phyloP scores from a whole-genome alignment of 345 rosid genomes.

The Hibiscus trionum region DNA sequence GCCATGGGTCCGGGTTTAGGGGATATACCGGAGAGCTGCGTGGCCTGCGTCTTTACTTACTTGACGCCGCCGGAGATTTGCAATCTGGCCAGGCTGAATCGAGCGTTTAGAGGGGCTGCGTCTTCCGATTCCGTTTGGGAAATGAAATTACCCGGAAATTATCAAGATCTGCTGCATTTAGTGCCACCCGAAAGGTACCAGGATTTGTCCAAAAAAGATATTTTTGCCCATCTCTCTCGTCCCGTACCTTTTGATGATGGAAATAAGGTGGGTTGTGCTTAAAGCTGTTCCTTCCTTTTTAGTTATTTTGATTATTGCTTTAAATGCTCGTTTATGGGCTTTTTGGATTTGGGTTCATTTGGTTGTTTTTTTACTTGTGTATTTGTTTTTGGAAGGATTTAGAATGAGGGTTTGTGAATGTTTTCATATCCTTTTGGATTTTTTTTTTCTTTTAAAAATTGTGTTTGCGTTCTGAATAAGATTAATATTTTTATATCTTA shows the following conservation, averaged over 20 bases:
- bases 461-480: not conserved
- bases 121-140: conserved; percentile 95
- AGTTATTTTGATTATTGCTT: not conserved
- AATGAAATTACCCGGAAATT: conserved; percentile 69
- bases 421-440: not conserved
- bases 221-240: conserved; percentile 77
- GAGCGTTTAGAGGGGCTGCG: conserved; percentile 84
- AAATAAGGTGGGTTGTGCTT: conserved; percentile 40
- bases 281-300: not conserved
- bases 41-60: conserved; percentile 76
- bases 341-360: not conserved
- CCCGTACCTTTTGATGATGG: conserved; percentile 70
- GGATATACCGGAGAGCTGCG: conserved; percentile 93
- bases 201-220: conserved; percentile 61
- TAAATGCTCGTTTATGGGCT: not conserved
- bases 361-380: not conserved
- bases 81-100: conserved; percentile 75
- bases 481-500: not conserved
- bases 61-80: conserved; percentile 97
- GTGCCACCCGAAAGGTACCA: conserved; percentile 63
- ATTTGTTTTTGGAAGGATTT: not conserved
- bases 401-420: not conserved
- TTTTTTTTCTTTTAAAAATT: not conserved
- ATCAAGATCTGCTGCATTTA: conserved; percentile 76
- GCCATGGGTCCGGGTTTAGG: conserved; percentile 63